These are phyloP conservation scores for Xylaria sp. DNA, from an alignment of 2,329 filamentous ascomycete genomes.

Conservation along the genomic window DNA sequence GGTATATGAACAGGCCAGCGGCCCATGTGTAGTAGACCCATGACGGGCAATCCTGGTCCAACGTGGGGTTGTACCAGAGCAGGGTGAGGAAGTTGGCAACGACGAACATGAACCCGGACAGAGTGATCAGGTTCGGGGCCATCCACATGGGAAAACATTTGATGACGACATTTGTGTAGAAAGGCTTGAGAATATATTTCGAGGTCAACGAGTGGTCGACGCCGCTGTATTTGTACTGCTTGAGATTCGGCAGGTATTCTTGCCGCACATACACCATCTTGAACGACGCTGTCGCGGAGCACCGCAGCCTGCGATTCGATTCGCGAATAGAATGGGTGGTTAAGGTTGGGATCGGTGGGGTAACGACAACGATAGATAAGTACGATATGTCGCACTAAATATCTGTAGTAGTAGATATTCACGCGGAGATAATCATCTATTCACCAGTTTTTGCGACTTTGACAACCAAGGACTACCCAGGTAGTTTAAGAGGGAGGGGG, in stretches of 20 bases:
- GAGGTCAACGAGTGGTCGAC: constrained; percentile 92
- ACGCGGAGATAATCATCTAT: neutral
- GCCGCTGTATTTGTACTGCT: constrained; percentile 93
- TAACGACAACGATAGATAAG: neutral
- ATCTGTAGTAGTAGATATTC: neutral
- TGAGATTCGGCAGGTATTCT: constrained; percentile 85
- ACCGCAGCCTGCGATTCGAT: constrained; percentile 1
- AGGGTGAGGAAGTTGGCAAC: constrained; percentile 89
- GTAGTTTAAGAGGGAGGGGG: neutral
- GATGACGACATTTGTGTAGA: constrained; percentile 95
- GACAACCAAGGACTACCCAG: neutral
- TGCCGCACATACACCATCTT: constrained; percentile 95
- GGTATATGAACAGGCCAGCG: constrained; percentile 89
- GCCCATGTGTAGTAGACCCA: constrained; percentile 98
- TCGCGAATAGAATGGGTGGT: constrained; percentile 1
- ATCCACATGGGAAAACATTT: constrained; percentile 94
- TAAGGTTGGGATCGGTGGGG: constrained; percentile 2
- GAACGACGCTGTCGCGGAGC: constrained; percentile 29
- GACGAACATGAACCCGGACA: constrained; percentile 90
- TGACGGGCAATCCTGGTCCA: constrained; percentile 90
- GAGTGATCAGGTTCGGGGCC: constrained; percentile 88
- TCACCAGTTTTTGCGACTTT: neutral
- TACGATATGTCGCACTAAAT: neutral
- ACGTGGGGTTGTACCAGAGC: constrained; percentile 93
- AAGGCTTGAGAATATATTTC: constrained; percentile 95